Percentiles rank a stretch among this genome's conserved stretches.
Conservation (phyloP, 2,329 filamentous ascomycete species). For the Cercospora citrullina region DNA sequence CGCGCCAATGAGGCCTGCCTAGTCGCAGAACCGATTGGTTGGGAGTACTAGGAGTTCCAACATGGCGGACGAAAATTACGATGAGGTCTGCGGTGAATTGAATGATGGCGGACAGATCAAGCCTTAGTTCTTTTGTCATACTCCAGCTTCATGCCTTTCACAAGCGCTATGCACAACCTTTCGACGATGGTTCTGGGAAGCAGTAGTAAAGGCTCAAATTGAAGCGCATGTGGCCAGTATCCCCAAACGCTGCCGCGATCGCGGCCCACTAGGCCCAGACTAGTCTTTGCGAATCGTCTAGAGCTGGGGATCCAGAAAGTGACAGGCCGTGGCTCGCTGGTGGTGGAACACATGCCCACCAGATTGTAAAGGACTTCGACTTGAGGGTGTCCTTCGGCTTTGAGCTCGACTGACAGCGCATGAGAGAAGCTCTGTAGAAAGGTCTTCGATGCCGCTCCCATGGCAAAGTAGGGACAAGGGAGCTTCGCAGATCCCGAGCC, state of each 20-base stretch:
- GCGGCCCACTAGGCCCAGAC: conserved; percentile 27
- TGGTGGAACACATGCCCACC: conserved; percentile 21
- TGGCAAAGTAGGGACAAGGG: conserved; percentile 51
- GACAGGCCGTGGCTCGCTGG: conserved; percentile 21
- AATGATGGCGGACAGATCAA: neutral
- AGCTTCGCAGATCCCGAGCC: conserved; percentile 43
- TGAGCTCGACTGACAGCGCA: conserved; percentile 39
- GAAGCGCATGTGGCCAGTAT: conserved; percentile 32
- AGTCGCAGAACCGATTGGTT: neutral
- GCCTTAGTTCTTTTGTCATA: neutral
- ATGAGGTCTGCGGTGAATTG: neutral
- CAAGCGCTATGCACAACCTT: conserved; percentile 14
- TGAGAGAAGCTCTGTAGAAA: conserved; percentile 46
- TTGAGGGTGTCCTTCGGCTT: conserved; percentile 36
- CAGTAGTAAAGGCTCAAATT: conserved; percentile 17
- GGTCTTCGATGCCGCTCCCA: conserved; percentile 50
- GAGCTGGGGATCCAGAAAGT: conserved; percentile 21
- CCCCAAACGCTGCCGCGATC: conserved; percentile 21
- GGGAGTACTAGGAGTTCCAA: neutral
- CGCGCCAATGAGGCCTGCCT: neutral
- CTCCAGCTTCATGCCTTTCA: conserved; percentile 6
- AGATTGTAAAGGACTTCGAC: conserved; percentile 39
- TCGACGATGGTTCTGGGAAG: conserved; percentile 10
- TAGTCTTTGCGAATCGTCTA: conserved; percentile 22
- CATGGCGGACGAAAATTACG: neutral